phyloP scores from a whole-genome alignment of 192 early-diverging fungal species.

The Coemansia sp. region DNA sequence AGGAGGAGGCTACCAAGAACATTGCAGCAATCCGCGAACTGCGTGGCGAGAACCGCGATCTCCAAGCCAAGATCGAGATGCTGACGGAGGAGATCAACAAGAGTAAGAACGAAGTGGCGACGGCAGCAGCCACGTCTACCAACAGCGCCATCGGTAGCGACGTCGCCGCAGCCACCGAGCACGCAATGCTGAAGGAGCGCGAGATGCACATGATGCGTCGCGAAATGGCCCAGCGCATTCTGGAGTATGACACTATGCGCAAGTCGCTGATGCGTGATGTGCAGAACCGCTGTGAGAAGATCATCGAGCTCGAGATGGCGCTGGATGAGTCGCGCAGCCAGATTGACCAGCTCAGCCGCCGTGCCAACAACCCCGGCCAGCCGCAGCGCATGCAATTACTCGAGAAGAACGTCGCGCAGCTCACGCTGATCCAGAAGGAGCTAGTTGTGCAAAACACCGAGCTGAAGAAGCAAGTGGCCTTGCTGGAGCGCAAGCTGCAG shows the following conservation, averaged over 20 bases:
- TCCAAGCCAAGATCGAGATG: slow-evolving; percentile 32
- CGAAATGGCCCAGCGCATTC: slow-evolving; percentile 68
- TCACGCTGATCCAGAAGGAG: slow-evolving; percentile 93
- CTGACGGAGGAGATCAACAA: slow-evolving; percentile 38
- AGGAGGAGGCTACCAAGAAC: slow-evolving; percentile 65
- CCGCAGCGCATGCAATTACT: slow-evolving; percentile 98
- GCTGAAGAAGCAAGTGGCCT: slow-evolving; percentile 91
- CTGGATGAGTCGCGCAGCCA: slow-evolving; percentile 96
- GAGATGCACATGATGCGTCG: slow-evolving; percentile 57
- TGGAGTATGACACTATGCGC: slow-evolving; percentile 98
- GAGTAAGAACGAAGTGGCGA: slow-evolving; percentile 18
- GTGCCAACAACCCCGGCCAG: slow-evolving; percentile 81
- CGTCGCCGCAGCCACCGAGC: slow-evolving; percentile 45
- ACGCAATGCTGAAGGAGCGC: slow-evolving; percentile 57
- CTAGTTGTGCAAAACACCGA: slow-evolving; percentile 95
- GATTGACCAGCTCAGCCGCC: slow-evolving; percentile 83
- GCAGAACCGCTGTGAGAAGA: slow-evolving; percentile 96
- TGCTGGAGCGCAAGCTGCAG: slow-evolving; percentile 88
- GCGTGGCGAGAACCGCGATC: slow-evolving; percentile 50
- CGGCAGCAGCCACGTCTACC: background rate
- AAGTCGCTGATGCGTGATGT: slow-evolving; percentile 98
- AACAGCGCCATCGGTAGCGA: slow-evolving; percentile 23
- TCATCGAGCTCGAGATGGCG: slow-evolving; percentile 96
- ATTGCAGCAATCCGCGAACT: slow-evolving; percentile 54
- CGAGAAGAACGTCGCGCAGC: slow-evolving; percentile 96